Base-by-base conservation (phyloP, 805 yeast species). In the Vanderwaltozyma verrucispora region DNA sequence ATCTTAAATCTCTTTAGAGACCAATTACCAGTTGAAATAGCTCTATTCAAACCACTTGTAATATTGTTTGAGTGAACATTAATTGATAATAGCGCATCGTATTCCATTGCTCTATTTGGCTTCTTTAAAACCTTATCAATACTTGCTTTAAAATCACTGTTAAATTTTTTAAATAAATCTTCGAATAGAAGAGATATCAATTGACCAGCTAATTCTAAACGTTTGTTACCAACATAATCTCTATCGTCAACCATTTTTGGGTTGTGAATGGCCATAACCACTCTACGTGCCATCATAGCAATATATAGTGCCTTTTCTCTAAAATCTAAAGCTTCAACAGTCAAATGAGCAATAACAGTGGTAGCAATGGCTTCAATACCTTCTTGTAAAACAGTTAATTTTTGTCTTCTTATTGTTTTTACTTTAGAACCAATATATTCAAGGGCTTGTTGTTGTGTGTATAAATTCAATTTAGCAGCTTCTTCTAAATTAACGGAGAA, bases 11-110 rank as follows among this genome's bases (percentile, higher is more conserved):
- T 82, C 64, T 92, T 92, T 55, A 92, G 71, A 2, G 96, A 86
- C 99, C 99, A 92, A 60, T 92, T 92, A 50, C 99, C 99, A 0
- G 99, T 92, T 13, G 97, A 88, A 33, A 92, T 92, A 31, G 99
- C 96, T 53, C 97, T 74, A 58, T 87, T 88, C 61, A 92, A 67
- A 23, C 98, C 98, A 55, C 82, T 81, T 12, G 98, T 86, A 47
- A 92, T 88, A 54, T 88, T 87, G 52, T 84, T 84, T 5, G 95
- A 82, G 59, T 89, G 96, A 36, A 87, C 86, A 47, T 85, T 82
- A 55, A 92, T 86, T 40, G 85, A 82, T 43, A 89, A 63, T 32
- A 89, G 66, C 0, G 98, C 97, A 62, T 92, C 96, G 53, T 89
- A 92, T 56, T 89, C 97, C 42, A 84, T 82, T 1, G 96, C 89